These are phyloP conservation scores for Dictyostelium brefeldianum DNA, from an alignment of 78 protist genomes.

Conservation along the genomic window DNA sequence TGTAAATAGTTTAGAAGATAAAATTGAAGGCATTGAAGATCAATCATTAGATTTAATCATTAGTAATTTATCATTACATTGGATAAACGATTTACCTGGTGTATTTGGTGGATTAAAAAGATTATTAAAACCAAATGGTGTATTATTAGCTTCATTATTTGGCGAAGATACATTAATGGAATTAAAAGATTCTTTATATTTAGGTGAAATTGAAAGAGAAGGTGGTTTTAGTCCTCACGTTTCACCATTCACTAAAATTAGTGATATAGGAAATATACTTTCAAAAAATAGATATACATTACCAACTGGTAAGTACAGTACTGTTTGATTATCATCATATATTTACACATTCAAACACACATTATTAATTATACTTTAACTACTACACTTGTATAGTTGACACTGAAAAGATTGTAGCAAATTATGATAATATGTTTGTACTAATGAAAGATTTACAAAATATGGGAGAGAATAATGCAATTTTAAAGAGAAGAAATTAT, in stretches of 20 bases:
- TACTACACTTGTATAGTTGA: conserved; percentile 46
- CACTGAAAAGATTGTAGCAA: conserved; percentile 56
- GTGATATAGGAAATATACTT: conserved; percentile 79
- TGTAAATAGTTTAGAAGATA: conserved; percentile 54
- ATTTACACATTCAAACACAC: neutral
- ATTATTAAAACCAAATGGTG: conserved; percentile 83
- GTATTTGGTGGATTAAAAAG: conserved; percentile 39
- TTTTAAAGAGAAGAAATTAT: conserved; percentile 38
- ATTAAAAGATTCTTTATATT: conserved; percentile 63
- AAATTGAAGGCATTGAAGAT: conserved; percentile 37
- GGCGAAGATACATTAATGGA: conserved; percentile 85
- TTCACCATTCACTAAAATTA: conserved; percentile 70
- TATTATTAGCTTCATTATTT: conserved; percentile 75
- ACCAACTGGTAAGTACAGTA: conserved; percentile 60
- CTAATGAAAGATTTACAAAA: conserved; percentile 84
- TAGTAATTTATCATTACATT: conserved; percentile 79
- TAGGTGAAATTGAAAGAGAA: conserved; percentile 84
- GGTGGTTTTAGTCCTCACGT: conserved; percentile 85
- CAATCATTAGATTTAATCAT: conserved; percentile 63
- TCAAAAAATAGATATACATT: conserved; percentile 55
- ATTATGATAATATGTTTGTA: conserved; percentile 60
- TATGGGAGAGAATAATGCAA: conserved; percentile 87
- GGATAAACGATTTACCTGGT: conserved; percentile 87
- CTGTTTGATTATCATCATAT: too few species aligned
- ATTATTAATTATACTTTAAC: neutral